Evolutionary conservation across 2,329 filamentous ascomycete genomes (phyloP), one percentile per base, ranked within the genome.

Genomic region (Stagonosporopsis rhizophila): DNA sequence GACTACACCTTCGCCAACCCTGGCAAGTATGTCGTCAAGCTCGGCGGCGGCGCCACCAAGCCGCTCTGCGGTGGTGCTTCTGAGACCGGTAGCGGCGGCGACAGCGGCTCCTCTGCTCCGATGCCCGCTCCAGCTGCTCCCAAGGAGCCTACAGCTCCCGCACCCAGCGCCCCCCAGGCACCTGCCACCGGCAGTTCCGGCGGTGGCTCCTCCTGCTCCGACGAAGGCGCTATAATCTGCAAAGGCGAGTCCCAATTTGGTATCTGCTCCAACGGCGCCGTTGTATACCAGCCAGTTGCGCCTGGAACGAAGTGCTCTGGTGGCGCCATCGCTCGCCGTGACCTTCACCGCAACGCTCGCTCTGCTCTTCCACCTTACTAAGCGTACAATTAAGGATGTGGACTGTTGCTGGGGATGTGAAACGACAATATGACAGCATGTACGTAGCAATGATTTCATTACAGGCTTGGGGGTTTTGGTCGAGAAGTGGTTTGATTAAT

Each of bases 1-100:
- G 72, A 73, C 51, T 74, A 68, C 52, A 75, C 79, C 7, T 94
- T 88, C 77, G 85, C 86, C 2, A 80, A 89, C 65, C 84, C 90
- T 0, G 91, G 91, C 50, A 65, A 80, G 2, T 84, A 82, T 6
- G 80, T 85, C 4, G 65, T 48, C 6, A 37, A 47, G n/a, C 58
- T 52, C 22, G 69, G 68, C 1, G 48, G 41, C 7, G 72, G 69
- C 15, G 67, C 70, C 0, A 72, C 67, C 41, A 44, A 30, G 17
- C 54, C 56, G 17, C 62, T 75, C 1, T 74, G 73, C 38, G 65
- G 65, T 23, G 65, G 67, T 44, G 28, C 58, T 15, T 38, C 47
- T 7, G 50, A 54, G 17, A 45, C 28, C 38, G 51, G 51, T 37
- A 38, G 46, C 25, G 54, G 42, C 45, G 25, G 47, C 25, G 54